Percentiles rank a stretch among this genome's conserved stretches.
Conservation (phyloP, 2,329 filamentous ascomycete genomes). For the Exserohilum rostratum region DNA sequence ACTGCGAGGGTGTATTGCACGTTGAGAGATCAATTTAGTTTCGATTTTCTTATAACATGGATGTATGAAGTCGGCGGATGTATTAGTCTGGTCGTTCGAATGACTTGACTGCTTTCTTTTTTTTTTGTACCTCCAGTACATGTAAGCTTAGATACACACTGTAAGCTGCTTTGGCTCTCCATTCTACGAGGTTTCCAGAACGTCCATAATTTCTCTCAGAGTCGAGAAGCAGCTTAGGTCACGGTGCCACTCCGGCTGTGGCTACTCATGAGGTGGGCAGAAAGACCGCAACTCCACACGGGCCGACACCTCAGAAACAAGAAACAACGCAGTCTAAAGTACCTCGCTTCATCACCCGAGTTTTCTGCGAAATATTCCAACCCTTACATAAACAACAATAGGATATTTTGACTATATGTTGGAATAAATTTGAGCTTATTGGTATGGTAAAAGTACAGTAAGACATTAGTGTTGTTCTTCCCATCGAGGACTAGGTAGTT, state of each 20-base stretch:
- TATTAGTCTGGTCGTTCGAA: background rate
- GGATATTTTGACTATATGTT: no score
- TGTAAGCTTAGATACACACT: background rate
- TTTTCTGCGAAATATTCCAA: no score
- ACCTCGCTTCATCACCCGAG: no score
- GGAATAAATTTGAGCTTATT: no score
- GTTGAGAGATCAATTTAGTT: background rate
- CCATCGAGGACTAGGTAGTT: no score
- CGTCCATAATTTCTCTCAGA: background rate
- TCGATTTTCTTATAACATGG: background rate
- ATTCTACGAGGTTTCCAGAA: background rate
- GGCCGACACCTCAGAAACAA: background rate
- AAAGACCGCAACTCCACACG: background rate
- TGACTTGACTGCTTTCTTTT: background rate
- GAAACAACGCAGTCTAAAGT: no score
- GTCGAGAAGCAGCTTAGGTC: background rate
- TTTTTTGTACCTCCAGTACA: background rate
- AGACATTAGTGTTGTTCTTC: no score
- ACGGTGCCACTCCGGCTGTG: background rate
- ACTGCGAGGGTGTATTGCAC: background rate
- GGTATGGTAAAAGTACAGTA: no score
- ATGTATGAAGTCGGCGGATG: background rate
- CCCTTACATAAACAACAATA: no score
- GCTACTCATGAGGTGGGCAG: background rate
- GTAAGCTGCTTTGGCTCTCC: background rate